phyloP scores from a whole-genome alignment of 164 flowering plant genomes.

The Nymphaea colorata region DNA sequence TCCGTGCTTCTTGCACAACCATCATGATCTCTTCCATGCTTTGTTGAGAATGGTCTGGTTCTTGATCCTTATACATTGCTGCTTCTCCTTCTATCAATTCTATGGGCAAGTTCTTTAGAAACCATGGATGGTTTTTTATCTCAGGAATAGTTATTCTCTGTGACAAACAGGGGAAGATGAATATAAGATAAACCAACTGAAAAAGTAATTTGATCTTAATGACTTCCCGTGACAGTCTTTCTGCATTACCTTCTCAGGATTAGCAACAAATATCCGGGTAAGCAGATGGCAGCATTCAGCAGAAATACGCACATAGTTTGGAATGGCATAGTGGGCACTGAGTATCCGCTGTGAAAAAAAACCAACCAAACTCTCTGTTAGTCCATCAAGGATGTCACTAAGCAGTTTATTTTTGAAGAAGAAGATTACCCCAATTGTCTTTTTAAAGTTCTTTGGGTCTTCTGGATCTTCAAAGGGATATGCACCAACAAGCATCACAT shows the following conservation, averaged over 20 bases:
- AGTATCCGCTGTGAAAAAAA: conserved; percentile 48
- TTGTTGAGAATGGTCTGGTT: conserved; percentile 26
- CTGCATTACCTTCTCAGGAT: conserved; percentile 57
- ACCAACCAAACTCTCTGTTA: neutral
- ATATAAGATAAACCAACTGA: neutral
- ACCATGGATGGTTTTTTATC: conserved; percentile 70
- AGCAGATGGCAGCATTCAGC: conserved; percentile 55
- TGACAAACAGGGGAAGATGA: conserved; percentile 5
- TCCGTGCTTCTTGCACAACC: conserved; percentile 65
- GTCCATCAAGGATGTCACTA: no score
- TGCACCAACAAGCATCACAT: conserved; percentile 83
- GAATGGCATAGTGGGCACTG: conserved; percentile 60
- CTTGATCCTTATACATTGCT: conserved; percentile 17
- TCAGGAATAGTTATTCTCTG: conserved; percentile 78
- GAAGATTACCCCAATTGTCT: conserved; percentile 51
- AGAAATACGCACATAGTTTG: conserved; percentile 70
- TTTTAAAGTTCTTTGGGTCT: conserved; percentile 69
- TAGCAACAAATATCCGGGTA: conserved; percentile 63
- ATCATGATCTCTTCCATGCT: conserved; percentile 55
- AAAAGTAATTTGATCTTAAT: neutral
- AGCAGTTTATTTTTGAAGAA: neutral
- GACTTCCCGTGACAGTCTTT: neutral
- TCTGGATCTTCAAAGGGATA: conserved; percentile 89
- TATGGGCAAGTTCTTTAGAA: conserved; percentile 55
- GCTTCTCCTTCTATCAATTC: conserved; percentile 47